Base-by-base conservation (phyloP, 768 basidiomycete species). In the Termitomyces sp. region DNA sequence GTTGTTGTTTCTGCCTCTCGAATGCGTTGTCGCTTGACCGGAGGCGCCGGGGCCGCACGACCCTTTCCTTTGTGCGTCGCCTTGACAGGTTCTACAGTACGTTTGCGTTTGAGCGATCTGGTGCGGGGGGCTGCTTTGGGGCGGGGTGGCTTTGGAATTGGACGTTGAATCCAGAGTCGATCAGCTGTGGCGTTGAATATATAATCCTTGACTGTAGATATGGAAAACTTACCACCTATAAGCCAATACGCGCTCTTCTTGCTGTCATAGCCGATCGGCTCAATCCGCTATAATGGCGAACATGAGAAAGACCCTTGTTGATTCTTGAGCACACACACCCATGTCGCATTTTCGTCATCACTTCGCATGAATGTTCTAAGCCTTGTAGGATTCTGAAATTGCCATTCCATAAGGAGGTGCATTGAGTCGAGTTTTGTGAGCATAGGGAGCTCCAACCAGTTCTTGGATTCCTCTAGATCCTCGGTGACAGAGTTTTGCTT, bases 161-260 rank as follows among this genome's bases (percentile, higher is more conserved):
- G 72, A n/a, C 89, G 86, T 65, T 94, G 91, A 41, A 92, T 82
- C 92, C 92, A 94, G 22, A 94, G 75, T 22, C 92, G 86, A 63
- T 92, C 86, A 52, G 82, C 90, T 91, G 53, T 52, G 53, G 15
- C 42, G 47, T 40, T 50, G 54, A 58, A 43, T 40, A 12, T 25
- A 33, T 11, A n/a, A 31, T 23, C 7, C 6, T 16, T 7, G 41
- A 11, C 18, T 6, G 25, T 15, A 40, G 41, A 47, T 13, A 33
- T 43, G 47, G n/a, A 40, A 46, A 33, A 73, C 79, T 35, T 70
- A 88, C 88, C 78, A 40, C 92, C 91, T 58, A 94, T 89, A 22
- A 92, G 69, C 91, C 91, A 93, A 64, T 92, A 94, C 0, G 87
- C 85, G 66, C 92, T 91, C 7, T 73, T 75, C 64, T 86, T 85